Conservation (phyloP, 2,329 filamentous ascomycete species). For the Colletotrichum higginsianum region DNA sequence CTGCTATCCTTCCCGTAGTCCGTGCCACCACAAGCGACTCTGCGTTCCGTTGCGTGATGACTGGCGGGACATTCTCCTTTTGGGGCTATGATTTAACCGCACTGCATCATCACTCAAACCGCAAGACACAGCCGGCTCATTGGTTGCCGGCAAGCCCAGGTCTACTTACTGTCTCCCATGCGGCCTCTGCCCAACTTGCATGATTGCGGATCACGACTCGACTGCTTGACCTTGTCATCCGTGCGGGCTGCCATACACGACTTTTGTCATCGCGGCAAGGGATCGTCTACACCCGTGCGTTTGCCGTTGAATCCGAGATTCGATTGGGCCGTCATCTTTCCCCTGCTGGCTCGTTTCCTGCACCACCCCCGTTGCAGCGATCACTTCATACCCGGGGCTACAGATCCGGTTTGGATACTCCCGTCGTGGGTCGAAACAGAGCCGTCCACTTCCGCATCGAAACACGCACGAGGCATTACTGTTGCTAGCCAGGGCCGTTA, state of each 20-base stretch:
- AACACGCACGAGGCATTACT: slow-evolving; percentile 19
- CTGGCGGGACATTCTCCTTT: not conserved
- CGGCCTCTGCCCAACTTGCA: not conserved
- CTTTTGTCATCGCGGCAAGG: not conserved
- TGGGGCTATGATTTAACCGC: not conserved
- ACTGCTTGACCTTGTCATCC: slow-evolving; percentile 1
- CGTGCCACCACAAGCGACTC: not conserved
- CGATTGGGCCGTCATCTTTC: slow-evolving; percentile 3
- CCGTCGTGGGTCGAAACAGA: slow-evolving; percentile 19
- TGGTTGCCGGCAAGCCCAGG: not conserved
- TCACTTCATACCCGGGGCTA: slow-evolving; percentile 11
- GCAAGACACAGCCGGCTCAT: not conserved
- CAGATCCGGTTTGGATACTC: slow-evolving; percentile 28
- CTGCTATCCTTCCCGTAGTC: not conserved
- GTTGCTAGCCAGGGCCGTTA: not conserved
- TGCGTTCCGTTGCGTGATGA: not conserved
- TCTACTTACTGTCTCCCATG: not conserved
- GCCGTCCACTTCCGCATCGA: slow-evolving; percentile 17
- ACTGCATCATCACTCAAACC: not conserved
- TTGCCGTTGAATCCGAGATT: slow-evolving; percentile 3
- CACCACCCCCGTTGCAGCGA: slow-evolving; percentile 12
- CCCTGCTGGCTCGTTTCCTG: slow-evolving; percentile 8
- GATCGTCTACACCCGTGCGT: slow-evolving; percentile 12
- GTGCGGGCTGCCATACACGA: not conserved
- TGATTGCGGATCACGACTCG: not conserved